These are phyloP conservation scores for Trichoderma afroharzianum DNA, from an alignment of 2,329 filamentous ascomycete genomes.

Conservation along the genomic window DNA sequence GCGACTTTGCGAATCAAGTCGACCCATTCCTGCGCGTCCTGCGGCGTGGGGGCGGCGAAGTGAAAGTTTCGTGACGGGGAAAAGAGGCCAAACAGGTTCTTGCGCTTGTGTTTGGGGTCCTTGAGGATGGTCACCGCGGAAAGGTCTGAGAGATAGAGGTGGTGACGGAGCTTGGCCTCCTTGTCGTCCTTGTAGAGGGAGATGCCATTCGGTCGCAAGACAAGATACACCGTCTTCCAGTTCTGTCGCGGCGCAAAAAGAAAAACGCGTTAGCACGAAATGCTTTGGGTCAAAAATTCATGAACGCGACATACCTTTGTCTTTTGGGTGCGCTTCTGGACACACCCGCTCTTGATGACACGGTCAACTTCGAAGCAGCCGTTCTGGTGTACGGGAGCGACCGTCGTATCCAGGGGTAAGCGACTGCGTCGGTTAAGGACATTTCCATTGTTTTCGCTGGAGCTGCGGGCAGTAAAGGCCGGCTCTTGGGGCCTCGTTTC, in stretches of 20 bases:
- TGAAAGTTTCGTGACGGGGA: slow-evolving; percentile 89
- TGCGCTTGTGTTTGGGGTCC: slow-evolving; percentile 81
- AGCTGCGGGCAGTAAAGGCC: neutral
- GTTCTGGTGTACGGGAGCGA: slow-evolving; percentile 72
- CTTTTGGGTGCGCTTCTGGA: slow-evolving; percentile 86
- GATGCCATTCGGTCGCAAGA: slow-evolving; percentile 83
- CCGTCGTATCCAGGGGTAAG: slow-evolving; percentile 6
- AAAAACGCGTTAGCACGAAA: slow-evolving; percentile 20
- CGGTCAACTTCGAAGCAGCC: slow-evolving; percentile 95
- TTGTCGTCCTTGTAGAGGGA: slow-evolving; percentile 92
- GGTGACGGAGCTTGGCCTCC: slow-evolving; percentile 83
- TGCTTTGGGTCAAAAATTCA: no score
- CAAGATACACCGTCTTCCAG: slow-evolving; percentile 87
- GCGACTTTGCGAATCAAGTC: slow-evolving; percentile 74
- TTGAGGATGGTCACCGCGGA: slow-evolving; percentile 87
- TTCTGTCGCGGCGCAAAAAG: slow-evolving; percentile 48
- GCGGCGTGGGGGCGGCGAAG: slow-evolving; percentile 69
- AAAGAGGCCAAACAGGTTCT: slow-evolving; percentile 89
- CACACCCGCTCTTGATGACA: slow-evolving; percentile 82
- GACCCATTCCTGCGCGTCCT: slow-evolving; percentile 85
- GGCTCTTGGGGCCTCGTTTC: slow-evolving; percentile 9
- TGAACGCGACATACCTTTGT: slow-evolving; percentile 66
- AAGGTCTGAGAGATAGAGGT: slow-evolving; percentile 82
- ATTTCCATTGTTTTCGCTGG: neutral
- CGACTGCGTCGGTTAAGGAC: slow-evolving; percentile 15